These are phyloP conservation scores for Massariosphaeria phaeospora DNA, from an alignment of 495 filamentous ascomycete genomes.

Conservation along the genomic window DNA sequence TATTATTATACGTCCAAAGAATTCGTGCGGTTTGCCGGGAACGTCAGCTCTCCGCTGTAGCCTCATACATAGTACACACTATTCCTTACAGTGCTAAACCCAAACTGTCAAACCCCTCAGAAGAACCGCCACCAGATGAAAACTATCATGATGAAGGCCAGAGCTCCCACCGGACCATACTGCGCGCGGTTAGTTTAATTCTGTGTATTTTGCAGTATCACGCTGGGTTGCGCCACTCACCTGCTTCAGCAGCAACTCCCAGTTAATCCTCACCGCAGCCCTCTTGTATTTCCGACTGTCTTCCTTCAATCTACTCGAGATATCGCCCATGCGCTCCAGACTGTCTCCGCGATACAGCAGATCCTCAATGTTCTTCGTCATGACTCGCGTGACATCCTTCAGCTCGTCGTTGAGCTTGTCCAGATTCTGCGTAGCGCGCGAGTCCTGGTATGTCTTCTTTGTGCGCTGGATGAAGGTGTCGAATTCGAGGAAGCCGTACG, in stretches of 20 bases:
- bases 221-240: constrained; percentile 40
- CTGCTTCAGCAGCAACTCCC: constrained; percentile 94
- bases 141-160: constrained; percentile 73
- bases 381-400: constrained; percentile 95
- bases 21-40: not conserved
- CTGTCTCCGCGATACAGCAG: constrained; percentile 91
- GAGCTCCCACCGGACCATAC: constrained; percentile 81
- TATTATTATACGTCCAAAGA: constrained; percentile 4
- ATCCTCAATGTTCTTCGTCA: constrained; percentile 99
- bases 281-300: constrained; percentile 90
- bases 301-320: constrained; percentile 77
- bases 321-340: constrained; percentile 95
- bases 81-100: not conserved
- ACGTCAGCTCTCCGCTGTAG: not conserved
- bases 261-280: constrained; percentile 94
- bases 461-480: constrained; percentile 94
- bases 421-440: constrained; percentile 78
- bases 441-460: constrained; percentile 91
- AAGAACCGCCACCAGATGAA: constrained; percentile 94
- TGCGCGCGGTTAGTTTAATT: constrained; percentile 37
- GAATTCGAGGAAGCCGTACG: constrained; percentile 96
- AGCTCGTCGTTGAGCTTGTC: constrained; percentile 92
- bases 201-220: not conserved
- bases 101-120: constrained; percentile 37
- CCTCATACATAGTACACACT: not conserved